A percentile compares a stretch with the other conserved stretches of the same genome.
Evolutionary conservation across 1,139 yeast genomes (phyloP).

Genomic region (Pichia sp.): DNA sequence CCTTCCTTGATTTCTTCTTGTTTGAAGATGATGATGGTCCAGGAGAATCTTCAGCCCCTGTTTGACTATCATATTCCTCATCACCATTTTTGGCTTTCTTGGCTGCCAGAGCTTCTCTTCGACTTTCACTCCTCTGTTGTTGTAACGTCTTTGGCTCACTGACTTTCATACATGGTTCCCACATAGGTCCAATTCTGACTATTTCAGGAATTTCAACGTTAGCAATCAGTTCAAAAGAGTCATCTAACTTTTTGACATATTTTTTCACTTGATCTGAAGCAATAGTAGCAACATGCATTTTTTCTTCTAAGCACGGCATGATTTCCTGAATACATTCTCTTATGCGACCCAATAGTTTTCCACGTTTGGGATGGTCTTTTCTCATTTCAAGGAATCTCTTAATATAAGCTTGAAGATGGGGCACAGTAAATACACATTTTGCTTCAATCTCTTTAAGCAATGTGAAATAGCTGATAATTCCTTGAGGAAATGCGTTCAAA

Average conservation of each 20-base stretch:
- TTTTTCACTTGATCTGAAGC: constrained; percentile 74
- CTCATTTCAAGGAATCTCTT: constrained; percentile 46
- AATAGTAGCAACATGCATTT: constrained; percentile 93
- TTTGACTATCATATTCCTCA: constrained; percentile 28
- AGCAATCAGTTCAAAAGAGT: constrained; percentile 67
- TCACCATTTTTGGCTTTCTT: constrained; percentile 45
- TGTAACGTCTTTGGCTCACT: constrained; percentile 54
- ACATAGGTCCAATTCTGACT: constrained; percentile 61
- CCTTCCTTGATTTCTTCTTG: constrained; percentile 1
- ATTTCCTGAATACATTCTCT: constrained; percentile 51
- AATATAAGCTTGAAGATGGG: constrained; percentile 55
- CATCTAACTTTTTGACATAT: constrained; percentile 66
- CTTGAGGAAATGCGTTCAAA: constrained; percentile 82
- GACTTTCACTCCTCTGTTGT: constrained; percentile 66
- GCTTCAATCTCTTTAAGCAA: constrained; percentile 90
- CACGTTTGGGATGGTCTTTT: constrained; percentile 31
- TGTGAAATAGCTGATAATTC: constrained; percentile 78
- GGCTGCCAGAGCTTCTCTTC: constrained; percentile 90
- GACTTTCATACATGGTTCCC: constrained; percentile 82
- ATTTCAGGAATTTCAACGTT: constrained; percentile 69
- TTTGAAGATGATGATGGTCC: constrained; percentile 7
- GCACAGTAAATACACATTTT: constrained; percentile 73
- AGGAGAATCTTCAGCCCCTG: constrained; percentile 21
- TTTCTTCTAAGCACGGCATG: constrained; percentile 91
- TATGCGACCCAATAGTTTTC: constrained; percentile 30